Evolutionary conservation across 1,284 basidiomycete genomes (phyloP).

Genomic region (Tylopilus sp.): DNA sequence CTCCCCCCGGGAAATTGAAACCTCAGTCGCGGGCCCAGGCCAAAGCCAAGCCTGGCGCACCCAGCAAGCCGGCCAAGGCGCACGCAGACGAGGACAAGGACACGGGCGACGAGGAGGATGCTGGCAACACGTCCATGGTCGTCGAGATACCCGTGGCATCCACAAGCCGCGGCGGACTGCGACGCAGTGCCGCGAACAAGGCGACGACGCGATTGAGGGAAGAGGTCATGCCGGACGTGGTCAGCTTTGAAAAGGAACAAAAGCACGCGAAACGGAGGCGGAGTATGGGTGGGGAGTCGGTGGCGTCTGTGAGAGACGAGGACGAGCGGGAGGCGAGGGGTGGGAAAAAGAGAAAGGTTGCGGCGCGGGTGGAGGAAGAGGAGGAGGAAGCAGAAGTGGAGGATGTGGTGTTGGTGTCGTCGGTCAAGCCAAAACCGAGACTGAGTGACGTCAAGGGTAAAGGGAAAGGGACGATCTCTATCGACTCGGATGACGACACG

Average conservation of each 20-base stretch:
- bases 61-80: not conserved
- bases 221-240: constrained; percentile 73
- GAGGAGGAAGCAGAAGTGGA: constrained; percentile 32
- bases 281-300: constrained; percentile 22
- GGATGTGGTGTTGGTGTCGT: constrained; percentile 23
- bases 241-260: constrained; percentile 66
- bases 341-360: constrained; percentile 28
- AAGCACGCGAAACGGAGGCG: constrained; percentile 39
- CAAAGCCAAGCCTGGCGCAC: constrained; percentile 5
- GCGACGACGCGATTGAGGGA: constrained; percentile 63
- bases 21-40: not conserved
- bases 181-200: constrained; percentile 63
- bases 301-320: constrained; percentile 14
- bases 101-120: not conserved
- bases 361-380: constrained; percentile 25
- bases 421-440: constrained; percentile 36
- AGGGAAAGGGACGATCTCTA: constrained; percentile 14
- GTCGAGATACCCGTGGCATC: constrained; percentile 12
- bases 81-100: not conserved
- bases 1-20: constrained; percentile 4
- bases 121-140: constrained; percentile 7
- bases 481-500: constrained; percentile 13
- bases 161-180: constrained; percentile 30
- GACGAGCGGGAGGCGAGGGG: constrained; percentile 4
- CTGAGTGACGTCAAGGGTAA: constrained; percentile 27